These are phyloP conservation scores for Prototheca cutis DNA, from an alignment of 163 green algal genomes.

Conservation along the genomic window DNA sequence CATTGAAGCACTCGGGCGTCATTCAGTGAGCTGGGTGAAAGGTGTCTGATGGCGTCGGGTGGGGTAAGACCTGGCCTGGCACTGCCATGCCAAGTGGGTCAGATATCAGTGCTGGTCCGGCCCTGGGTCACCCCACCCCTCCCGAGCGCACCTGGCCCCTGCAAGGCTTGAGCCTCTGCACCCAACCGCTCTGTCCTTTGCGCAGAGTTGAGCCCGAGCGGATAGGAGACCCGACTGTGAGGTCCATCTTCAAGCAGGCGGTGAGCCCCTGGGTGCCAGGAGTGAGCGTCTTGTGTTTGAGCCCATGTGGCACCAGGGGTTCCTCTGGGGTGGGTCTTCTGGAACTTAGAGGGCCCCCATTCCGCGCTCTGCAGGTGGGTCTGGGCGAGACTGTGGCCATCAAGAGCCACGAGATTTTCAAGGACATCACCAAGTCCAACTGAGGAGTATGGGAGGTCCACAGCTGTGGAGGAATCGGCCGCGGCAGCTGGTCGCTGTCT, in stretches of 20 bases:
- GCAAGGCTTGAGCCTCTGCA: not conserved
- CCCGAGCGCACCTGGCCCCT: too few relatives aligned
- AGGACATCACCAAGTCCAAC: not conserved
- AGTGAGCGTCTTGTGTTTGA: not conserved
- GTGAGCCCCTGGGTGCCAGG: not conserved
- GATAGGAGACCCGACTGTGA: constrained; percentile 14
- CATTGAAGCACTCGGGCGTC: constrained; percentile 28
- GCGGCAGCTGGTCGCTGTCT: too few relatives aligned
- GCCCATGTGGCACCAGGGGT: too few relatives aligned
- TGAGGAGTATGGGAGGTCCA: too few relatives aligned
- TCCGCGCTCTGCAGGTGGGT: constrained; percentile 6
- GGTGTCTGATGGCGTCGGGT: not conserved
- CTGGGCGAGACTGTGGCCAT: constrained; percentile 20
- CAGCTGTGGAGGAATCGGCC: too few relatives aligned
- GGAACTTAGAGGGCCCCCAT: too few relatives aligned
- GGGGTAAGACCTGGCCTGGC: not conserved
- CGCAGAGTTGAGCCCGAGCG: constrained; percentile 20
- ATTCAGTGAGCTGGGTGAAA: constrained; percentile 11
- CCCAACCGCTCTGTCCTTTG: not conserved
- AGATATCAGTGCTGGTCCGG: not conserved
- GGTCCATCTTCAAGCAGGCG: constrained; percentile 17
- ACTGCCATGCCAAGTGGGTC: too few relatives aligned
- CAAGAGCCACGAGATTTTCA: constrained; percentile 4
- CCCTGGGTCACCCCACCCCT: not conserved
- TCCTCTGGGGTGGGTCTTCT: too few relatives aligned